Evolutionary conservation across 164 flowering plant species (phyloP).

Genomic region (Magnolia changhungtana): DNA sequence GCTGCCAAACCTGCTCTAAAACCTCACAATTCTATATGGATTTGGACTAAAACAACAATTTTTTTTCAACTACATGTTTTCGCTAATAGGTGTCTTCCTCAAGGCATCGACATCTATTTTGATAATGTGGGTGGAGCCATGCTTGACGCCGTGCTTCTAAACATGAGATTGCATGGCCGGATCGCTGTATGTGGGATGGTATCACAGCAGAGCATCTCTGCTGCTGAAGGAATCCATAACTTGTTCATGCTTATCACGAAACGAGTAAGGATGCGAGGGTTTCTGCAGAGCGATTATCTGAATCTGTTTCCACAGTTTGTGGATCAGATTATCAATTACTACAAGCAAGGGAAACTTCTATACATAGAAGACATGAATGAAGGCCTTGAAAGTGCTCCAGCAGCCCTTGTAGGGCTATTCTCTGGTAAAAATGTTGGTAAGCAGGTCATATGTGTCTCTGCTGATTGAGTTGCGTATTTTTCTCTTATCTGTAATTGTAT

Average conservation of each 20-base stretch:
- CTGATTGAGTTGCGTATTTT: conserved; percentile 23
- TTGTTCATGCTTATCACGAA: conserved; percentile 28
- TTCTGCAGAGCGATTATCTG: conserved; percentile 51
- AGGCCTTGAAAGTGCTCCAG: conserved; percentile 60
- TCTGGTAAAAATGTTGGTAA: conserved; percentile 64
- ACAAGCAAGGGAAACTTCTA: conserved; percentile 49
- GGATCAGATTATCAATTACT: conserved; percentile 28
- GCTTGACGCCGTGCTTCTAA: conserved; percentile 64
- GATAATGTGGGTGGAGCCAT: conserved; percentile 68
- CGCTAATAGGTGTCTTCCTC: conserved; percentile 47
- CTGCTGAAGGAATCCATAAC: conserved; percentile 40
- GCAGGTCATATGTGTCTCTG: conserved; percentile 55
- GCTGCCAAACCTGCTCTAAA: neutral
- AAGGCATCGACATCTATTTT: conserved; percentile 71
- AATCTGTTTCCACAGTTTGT: conserved; percentile 46
- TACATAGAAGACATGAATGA: conserved; percentile 61
- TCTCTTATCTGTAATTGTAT: too few relatives aligned
- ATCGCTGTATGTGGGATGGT: conserved; percentile 68
- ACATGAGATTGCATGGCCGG: conserved; percentile 54
- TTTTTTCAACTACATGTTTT: neutral
- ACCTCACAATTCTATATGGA: neutral
- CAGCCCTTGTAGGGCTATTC: conserved; percentile 53
- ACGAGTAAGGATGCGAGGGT: conserved; percentile 50
- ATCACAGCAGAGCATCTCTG: conserved; percentile 30
- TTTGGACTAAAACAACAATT: neutral